Percentiles rank a stretch among this genome's conserved stretches.
phyloP scores from a whole-genome alignment of 164 flowering plant genomes.

The Berberis vulgaris region DNA sequence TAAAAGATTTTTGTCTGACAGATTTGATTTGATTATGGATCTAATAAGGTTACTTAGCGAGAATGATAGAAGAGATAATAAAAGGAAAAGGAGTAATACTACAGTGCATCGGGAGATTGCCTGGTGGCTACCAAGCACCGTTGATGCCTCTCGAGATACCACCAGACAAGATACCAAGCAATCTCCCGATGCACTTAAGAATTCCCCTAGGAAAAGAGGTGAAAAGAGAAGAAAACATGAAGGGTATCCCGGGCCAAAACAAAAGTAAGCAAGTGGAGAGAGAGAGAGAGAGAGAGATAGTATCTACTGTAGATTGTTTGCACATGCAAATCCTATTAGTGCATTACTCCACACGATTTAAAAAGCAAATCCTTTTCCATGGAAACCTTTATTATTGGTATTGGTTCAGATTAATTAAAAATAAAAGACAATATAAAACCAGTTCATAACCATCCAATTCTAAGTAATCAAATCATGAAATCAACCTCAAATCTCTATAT shows the following conservation, averaged over 20 bases:
- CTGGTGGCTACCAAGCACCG: no score
- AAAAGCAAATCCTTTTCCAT: constrained; percentile 22
- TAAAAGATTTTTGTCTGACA: not conserved
- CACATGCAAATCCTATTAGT: constrained; percentile 38
- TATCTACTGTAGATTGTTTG: constrained; percentile 32
- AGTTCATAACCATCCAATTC: no score
- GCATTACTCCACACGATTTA: constrained; percentile 32
- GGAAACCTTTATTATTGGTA: no score
- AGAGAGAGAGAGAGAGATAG: constrained; percentile 28
- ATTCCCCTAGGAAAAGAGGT: not conserved
- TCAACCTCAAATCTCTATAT: constrained; percentile 3
- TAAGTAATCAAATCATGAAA: not conserved
- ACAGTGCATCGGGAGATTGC: no score
- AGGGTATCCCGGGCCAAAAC: not conserved
- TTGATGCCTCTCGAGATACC: no score
- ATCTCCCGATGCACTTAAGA: no score
- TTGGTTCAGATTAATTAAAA: no score
- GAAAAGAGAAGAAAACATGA: not conserved
- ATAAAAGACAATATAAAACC: not conserved
- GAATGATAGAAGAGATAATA: not conserved
- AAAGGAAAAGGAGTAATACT: not conserved
- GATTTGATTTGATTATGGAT: not conserved
- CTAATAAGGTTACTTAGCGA: not conserved
- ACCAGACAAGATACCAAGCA: no score
- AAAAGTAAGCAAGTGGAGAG: constrained; percentile 23